These are phyloP conservation scores for Clavispora vitiphila DNA, from an alignment of 805 yeast genomes.

Conservation along the genomic window DNA sequence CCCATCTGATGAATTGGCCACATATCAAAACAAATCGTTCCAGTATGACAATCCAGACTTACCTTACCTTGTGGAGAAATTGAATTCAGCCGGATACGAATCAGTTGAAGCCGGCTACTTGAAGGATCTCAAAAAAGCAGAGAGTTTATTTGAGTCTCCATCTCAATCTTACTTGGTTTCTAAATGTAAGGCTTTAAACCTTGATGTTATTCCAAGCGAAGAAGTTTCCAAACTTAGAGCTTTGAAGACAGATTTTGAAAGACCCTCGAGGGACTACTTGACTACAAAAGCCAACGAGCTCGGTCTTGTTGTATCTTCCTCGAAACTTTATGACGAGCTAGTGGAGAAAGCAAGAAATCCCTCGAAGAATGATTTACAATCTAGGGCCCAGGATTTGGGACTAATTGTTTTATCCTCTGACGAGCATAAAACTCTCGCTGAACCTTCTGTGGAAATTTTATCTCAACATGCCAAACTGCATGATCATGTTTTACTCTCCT, in stretches of 20 bases:
- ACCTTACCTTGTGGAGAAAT: slow-evolving; percentile 18
- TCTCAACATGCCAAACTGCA: slow-evolving; percentile 5
- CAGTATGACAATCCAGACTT: slow-evolving; percentile 19
- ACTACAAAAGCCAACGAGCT: slow-evolving; percentile 31
- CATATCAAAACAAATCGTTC: slow-evolving; percentile 9
- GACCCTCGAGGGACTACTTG: slow-evolving; percentile 29
- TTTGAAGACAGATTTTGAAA: slow-evolving; percentile 23
- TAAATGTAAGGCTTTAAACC: slow-evolving; percentile 16
- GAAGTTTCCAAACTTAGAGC: slow-evolving; percentile 14
- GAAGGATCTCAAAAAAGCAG: slow-evolving; percentile 10
- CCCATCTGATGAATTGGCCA: slow-evolving; percentile 19
- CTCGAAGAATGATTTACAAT: slow-evolving; percentile 1
- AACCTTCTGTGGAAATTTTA: slow-evolving; percentile 10
- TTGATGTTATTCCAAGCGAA: slow-evolving; percentile 14
- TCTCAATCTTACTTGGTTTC: slow-evolving; percentile 20
- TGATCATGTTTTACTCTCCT: slow-evolving; percentile 8
- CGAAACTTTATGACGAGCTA: slow-evolving; percentile 27
- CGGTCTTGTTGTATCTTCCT: slow-evolving; percentile 28
- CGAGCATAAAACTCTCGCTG: slow-evolving; percentile 5
- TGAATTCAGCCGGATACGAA: slow-evolving; percentile 15
- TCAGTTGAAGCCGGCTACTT: slow-evolving; percentile 11
- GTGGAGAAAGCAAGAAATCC: slow-evolving; percentile 13
- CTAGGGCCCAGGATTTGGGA: slow-evolving; percentile 5
- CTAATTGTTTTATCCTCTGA: slow-evolving; percentile 4
- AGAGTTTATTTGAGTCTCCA: slow-evolving; percentile 17